Conservation (phyloP, 2,329 filamentous ascomycete genomes). For the Venturia pyrina region DNA sequence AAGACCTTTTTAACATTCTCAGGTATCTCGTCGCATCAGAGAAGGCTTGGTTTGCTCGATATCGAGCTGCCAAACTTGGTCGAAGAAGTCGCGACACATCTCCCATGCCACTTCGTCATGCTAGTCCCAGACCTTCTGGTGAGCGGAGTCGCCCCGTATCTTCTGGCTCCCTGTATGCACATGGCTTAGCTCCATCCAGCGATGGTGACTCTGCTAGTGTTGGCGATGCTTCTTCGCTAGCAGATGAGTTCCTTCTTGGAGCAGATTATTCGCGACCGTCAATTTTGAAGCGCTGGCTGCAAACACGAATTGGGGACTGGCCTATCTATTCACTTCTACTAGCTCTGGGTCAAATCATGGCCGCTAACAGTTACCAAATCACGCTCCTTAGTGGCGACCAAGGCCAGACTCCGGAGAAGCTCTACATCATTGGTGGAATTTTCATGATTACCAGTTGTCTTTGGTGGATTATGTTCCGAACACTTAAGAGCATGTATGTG, state of each 20-base stretch:
- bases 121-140: not conserved
- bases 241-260: constrained; percentile 17
- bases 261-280: constrained; percentile 17
- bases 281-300: constrained; percentile 18
- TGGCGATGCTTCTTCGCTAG: not conserved
- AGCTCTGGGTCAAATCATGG: constrained; percentile 52
- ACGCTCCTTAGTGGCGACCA: constrained; percentile 55
- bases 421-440: constrained; percentile 51
- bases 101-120: not conserved
- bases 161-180: not conserved
- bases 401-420: constrained; percentile 47
- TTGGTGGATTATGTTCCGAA: constrained; percentile 55
- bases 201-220: not conserved
- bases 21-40: constrained; percentile 49
- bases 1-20: not conserved
- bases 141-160: not conserved
- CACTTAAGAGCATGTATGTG: constrained; percentile 45
- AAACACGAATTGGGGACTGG: constrained; percentile 49
- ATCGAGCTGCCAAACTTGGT: constrained; percentile 4
- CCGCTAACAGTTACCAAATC: constrained; percentile 58
- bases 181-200: not conserved
- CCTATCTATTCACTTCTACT: constrained; percentile 53
- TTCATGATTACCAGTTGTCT: constrained; percentile 48
- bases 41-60: constrained; percentile 57
- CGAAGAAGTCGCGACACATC: not conserved